Evolutionary conservation across 2,329 filamentous ascomycete genomes (phyloP).

Genomic region (Cercospora citrullina): DNA sequence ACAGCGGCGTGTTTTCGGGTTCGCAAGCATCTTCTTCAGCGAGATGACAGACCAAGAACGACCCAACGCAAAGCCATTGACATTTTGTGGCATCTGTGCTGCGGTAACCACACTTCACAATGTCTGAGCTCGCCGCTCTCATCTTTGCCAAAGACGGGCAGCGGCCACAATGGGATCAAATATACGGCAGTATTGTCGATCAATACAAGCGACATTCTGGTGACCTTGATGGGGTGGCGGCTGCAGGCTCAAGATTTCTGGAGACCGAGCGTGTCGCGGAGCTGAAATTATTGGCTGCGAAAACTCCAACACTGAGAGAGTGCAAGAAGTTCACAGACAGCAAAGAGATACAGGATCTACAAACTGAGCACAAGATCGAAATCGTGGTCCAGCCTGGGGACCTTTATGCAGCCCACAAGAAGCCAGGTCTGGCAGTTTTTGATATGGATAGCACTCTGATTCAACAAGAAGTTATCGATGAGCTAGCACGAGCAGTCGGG

Average conservation of each 20-base stretch:
- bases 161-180: conserved; percentile 15
- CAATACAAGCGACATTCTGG: conserved; percentile 5
- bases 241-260: conserved; percentile 5
- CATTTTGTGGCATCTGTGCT: neutral
- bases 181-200: conserved; percentile 12
- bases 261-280: conserved; percentile 17
- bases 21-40: neutral
- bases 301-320: conserved; percentile 1
- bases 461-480: conserved; percentile 95
- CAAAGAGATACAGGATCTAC: conserved; percentile 10
- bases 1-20: neutral
- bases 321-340: conserved; percentile 24
- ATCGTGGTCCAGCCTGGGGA: conserved; percentile 28
- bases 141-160: conserved; percentile 16
- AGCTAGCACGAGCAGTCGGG: conserved; percentile 82
- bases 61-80: neutral
- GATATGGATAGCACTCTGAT: conserved; percentile 99
- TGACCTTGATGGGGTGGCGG: conserved; percentile 12
- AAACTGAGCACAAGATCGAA: conserved; percentile 19
- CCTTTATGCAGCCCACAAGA: conserved; percentile 29
- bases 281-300: neutral
- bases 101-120: neutral
- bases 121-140: conserved; percentile 17
- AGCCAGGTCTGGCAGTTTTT: conserved; percentile 76
- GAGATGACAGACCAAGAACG: neutral